phyloP scores from a whole-genome alignment of 768 basidiomycete species.

The Suillus fuscotomentosus region DNA sequence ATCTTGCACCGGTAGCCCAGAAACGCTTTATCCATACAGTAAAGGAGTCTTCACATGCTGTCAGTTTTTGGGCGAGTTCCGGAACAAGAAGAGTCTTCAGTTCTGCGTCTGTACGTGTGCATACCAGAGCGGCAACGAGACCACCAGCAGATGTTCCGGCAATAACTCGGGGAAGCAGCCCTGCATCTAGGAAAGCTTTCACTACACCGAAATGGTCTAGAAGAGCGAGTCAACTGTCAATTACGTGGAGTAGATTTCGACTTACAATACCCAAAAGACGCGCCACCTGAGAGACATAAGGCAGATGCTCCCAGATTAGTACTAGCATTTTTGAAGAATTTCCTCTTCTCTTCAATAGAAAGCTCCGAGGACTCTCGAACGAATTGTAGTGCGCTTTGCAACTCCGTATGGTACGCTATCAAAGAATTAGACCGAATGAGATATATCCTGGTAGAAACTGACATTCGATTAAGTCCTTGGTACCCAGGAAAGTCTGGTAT shows the following conservation, averaged over 20 bases:
- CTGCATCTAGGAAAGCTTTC: constrained; percentile 86
- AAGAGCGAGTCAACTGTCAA: constrained; percentile 4
- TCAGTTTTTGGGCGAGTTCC: constrained; percentile 78
- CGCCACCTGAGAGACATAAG: constrained; percentile 94
- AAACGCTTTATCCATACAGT: constrained; percentile 69
- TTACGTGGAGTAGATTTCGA: not conserved
- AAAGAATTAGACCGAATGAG: constrained; percentile 4
- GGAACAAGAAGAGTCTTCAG: constrained; percentile 76
- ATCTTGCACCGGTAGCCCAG: constrained; percentile 89
- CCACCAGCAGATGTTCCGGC: constrained; percentile 96
- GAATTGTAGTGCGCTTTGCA: constrained; percentile 71
- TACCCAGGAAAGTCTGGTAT: constrained; percentile 85
- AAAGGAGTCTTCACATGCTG: constrained; percentile 78
- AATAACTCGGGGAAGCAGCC: constrained; percentile 85
- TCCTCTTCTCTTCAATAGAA: constrained; percentile 82
- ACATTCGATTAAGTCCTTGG: constrained; percentile 90
- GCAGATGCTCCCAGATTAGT: constrained; percentile 91
- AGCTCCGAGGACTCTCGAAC: constrained; percentile 74
- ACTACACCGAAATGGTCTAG: constrained; percentile 88
- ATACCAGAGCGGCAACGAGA: constrained; percentile 70
- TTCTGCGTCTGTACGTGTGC: constrained; percentile 89
- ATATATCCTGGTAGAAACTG: constrained; percentile 16
- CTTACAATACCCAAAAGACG: constrained; percentile 90
- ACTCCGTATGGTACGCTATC: constrained; percentile 79
- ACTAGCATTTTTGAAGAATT: constrained; percentile 88